phyloP scores from a whole-genome alignment of 306 rosid species.

The Castanea crenata region DNA sequence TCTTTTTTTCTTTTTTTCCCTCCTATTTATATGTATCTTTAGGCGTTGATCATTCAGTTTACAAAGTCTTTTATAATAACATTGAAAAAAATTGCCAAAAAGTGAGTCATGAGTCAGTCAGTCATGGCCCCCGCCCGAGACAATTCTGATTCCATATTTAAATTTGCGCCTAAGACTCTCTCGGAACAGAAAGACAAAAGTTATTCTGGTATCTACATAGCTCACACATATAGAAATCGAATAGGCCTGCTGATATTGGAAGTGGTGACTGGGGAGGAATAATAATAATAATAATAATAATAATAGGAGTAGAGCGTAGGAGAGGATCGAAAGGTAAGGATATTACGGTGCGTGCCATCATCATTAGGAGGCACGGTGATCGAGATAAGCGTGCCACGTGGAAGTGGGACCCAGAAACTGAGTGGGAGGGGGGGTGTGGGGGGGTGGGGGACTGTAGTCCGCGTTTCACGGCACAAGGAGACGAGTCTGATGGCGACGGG shows the following conservation, averaged over 20 bases:
- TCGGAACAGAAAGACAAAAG: not conserved
- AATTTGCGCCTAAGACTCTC: not conserved
- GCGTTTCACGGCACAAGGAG: conserved; percentile 52
- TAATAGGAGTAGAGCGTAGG: not conserved
- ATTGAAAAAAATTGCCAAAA: no score
- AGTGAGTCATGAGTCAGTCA: no score
- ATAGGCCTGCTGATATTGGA: no score
- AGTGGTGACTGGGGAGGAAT: no score
- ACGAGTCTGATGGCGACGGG: conserved; percentile 43
- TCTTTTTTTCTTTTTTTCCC: no score
- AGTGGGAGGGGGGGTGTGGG: not conserved
- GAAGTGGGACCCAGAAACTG: not conserved
- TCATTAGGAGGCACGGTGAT: not conserved
- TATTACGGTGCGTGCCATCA: not conserved
- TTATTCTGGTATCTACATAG: not conserved
- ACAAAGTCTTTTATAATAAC: no score
- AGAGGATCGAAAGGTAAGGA: not conserved
- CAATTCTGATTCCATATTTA: not conserved
- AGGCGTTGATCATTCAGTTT: no score
- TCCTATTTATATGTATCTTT: no score
- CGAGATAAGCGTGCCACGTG: not conserved
- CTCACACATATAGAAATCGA: not conserved
- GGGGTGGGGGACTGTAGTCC: conserved; percentile 37
- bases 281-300: no score
- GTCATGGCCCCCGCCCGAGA: not conserved